These are phyloP conservation scores for Thymus mandschuricus DNA, from an alignment of 257 asterid genomes.

Conservation along the genomic window DNA sequence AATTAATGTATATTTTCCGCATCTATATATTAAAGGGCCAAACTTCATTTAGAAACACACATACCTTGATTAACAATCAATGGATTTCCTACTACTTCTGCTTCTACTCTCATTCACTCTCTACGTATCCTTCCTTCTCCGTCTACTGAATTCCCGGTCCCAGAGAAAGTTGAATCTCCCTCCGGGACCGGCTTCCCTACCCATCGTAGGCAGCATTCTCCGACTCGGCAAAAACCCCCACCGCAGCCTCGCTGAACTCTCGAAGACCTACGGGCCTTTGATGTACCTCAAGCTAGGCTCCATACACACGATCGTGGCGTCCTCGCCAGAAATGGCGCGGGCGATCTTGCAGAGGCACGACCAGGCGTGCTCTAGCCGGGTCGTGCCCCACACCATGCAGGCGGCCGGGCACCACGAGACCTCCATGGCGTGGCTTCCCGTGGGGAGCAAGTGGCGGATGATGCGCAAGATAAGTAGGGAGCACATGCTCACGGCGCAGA, in stretches of 20 bases:
- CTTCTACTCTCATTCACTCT: too few species aligned
- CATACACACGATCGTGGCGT: background rate
- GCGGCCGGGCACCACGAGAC: too few species aligned
- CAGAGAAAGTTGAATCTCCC: background rate
- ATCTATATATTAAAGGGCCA: too few species aligned
- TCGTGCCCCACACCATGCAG: too few species aligned
- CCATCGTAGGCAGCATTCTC: background rate
- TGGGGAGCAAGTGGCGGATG: conserved; percentile 28
- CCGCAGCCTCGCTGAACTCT: background rate
- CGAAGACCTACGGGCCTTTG: background rate
- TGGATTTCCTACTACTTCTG: too few species aligned
- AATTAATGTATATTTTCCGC: too few species aligned
- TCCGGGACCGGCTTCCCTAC: background rate
- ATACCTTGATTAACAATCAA: too few species aligned
- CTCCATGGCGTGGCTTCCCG: too few species aligned
- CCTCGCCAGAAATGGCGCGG: background rate
- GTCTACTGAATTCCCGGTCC: background rate
- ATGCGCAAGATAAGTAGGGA: conserved; percentile 34
- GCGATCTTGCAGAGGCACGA: background rate
- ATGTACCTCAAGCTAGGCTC: background rate
- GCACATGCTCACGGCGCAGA: background rate
- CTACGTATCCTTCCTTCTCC: background rate
- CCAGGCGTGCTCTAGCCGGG: background rate
- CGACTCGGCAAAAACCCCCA: background rate
- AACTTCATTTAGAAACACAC: too few species aligned